Evolutionary conservation across 2,329 filamentous ascomycete species (phyloP).

Genomic region (Monilinia fructigena): DNA sequence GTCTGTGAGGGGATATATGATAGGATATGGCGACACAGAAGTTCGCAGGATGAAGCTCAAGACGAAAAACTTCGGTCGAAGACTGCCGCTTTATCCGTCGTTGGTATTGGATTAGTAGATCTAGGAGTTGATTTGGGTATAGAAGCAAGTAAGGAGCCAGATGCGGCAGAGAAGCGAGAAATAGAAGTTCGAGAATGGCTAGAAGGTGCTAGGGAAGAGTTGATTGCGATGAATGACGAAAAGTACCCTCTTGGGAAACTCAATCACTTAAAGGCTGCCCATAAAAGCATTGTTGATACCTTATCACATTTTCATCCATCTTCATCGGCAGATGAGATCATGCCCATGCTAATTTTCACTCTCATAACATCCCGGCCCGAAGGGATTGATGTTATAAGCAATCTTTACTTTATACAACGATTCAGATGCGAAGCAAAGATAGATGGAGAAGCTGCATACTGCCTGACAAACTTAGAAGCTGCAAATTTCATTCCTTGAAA

Average conservation of each 20-base stretch:
- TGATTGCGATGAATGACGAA: conserved; percentile 81
- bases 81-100: conserved; percentile 83
- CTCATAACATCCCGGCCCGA: conserved; percentile 88
- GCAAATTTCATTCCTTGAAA: conserved; percentile 90
- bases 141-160: conserved; percentile 52
- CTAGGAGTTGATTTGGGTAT: conserved; percentile 73
- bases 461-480: conserved; percentile 91
- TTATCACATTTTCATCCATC: conserved; percentile 66
- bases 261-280: conserved; percentile 80
- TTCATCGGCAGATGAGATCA: conserved; percentile 93
- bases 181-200: conserved; percentile 72
- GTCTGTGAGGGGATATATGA: conserved; percentile 83
- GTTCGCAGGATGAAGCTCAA: conserved; percentile 88
- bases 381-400: conserved; percentile 85
- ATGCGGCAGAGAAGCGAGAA: conserved; percentile 57
- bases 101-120: conserved; percentile 85
- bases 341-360: conserved; percentile 94
- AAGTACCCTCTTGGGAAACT: conserved; percentile 89
- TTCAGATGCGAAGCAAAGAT: conserved; percentile 85
- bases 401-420: conserved; percentile 89
- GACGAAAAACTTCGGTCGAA: conserved; percentile 94
- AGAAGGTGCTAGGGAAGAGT: conserved; percentile 65
- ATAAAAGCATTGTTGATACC: conserved; percentile 93
- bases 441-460: conserved; percentile 93
- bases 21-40: conserved; percentile 86